These are phyloP conservation scores for Colletotrichum sansevieriae DNA, from an alignment of 2,329 filamentous ascomycete genomes.

Conservation along the genomic window DNA sequence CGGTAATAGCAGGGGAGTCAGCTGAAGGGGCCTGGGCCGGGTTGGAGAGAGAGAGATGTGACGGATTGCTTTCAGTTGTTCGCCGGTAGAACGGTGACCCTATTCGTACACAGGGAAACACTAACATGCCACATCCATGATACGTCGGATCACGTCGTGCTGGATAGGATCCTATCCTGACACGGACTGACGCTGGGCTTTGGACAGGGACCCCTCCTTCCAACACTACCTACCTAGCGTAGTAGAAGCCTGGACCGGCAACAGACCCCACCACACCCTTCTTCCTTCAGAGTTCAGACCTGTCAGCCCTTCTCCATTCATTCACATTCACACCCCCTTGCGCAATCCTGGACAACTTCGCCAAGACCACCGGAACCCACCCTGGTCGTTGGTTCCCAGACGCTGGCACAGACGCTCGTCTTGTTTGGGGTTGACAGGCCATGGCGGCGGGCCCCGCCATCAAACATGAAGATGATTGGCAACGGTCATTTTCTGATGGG, in stretches of 20 bases:
- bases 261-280: conserved; percentile 10
- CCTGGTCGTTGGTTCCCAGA: conserved; percentile 38
- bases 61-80: background rate
- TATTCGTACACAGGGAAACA: background rate
- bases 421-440: conserved; percentile 40
- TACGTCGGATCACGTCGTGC: conserved; percentile 31
- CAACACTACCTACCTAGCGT: background rate
- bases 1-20: background rate
- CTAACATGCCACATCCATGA: conserved; percentile 30
- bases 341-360: background rate
- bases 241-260: background rate
- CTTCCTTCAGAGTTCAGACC: background rate
- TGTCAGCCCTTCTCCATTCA: background rate
- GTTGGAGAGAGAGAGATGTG: background rate
- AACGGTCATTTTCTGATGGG: background rate
- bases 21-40: conserved; percentile 2
- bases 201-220: conserved; percentile 24
- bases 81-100: background rate
- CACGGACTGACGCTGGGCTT: conserved; percentile 23
- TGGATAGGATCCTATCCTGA: conserved; percentile 33
- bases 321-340: background rate
- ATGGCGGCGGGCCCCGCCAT: conserved; percentile 24
- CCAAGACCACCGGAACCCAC: background rate
- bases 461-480: conserved; percentile 35
- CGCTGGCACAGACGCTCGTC: conserved; percentile 34